Evolutionary conservation across 768 basidiomycete species (phyloP).

Genomic region (Calocybe cyanea): DNA sequence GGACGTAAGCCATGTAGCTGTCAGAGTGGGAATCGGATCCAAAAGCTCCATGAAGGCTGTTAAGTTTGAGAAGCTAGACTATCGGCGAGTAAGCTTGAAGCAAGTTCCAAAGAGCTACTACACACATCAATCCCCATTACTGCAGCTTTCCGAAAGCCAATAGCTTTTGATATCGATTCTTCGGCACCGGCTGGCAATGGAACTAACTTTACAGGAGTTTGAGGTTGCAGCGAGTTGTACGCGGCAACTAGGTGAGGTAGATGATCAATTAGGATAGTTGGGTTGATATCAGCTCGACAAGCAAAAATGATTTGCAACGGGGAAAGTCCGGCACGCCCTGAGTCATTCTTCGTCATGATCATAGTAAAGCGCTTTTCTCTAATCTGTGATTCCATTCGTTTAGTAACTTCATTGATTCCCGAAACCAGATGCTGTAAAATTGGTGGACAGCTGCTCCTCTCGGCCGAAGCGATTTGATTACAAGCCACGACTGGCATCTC

Average conservation of each 20-base stretch:
- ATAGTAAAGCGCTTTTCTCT: slow-evolving; percentile 24
- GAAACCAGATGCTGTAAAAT: slow-evolving; percentile 47
- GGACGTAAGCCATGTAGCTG: slow-evolving; percentile 61
- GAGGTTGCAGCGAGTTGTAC: slow-evolving; percentile 51
- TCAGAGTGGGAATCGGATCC: slow-evolving; percentile 47
- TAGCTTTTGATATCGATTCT: slow-evolving; percentile 45
- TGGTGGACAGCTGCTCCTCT: slow-evolving; percentile 22
- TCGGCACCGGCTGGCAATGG: slow-evolving; percentile 70
- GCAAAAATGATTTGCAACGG: slow-evolving; percentile 53
- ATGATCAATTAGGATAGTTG: slow-evolving; percentile 67
- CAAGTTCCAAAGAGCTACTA: slow-evolving; percentile 10
- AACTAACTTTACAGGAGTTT: slow-evolving; percentile 48
- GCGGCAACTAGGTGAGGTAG: slow-evolving; percentile 75
- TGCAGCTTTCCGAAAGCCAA: slow-evolving; percentile 67
- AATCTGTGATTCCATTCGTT: slow-evolving; percentile 60
- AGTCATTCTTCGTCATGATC: slow-evolving; percentile 18
- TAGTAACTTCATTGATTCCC: slow-evolving; percentile 84
- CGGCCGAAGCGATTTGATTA: neutral
- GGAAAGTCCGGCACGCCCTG: slow-evolving; percentile 10
- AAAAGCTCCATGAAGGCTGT: slow-evolving; percentile 35
- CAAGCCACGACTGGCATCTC: slow-evolving; percentile 1
- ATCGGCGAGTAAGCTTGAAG: slow-evolving; percentile 14
- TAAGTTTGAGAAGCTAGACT: slow-evolving; percentile 41
- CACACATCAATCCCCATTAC: slow-evolving; percentile 67
- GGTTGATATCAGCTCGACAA: slow-evolving; percentile 74